Percentiles rank a stretch among this genome's conserved stretches.
Conservation (phyloP, 2,329 filamentous ascomycete species). For the Remersonia thermophila region DNA sequence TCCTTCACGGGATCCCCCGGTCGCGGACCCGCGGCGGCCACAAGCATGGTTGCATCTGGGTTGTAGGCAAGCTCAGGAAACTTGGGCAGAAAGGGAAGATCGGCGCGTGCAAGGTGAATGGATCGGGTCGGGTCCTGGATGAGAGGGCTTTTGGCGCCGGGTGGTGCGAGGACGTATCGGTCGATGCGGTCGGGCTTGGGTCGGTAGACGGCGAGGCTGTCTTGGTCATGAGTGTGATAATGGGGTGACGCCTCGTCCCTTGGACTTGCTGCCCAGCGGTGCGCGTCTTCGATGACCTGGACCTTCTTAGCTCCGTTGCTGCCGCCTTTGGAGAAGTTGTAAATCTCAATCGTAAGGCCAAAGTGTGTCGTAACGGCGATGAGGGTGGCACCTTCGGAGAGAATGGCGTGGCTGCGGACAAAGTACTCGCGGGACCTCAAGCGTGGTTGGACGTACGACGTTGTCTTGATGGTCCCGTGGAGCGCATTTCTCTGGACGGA, state of each 20-base stretch:
- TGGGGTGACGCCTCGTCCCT: too few species aligned
- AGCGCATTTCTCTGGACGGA: slow-evolving; percentile 13
- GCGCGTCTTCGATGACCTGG: slow-evolving; percentile 26
- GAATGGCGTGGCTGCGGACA: slow-evolving; percentile 28
- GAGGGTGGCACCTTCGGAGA: slow-evolving; percentile 26
- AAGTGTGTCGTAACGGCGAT: slow-evolving; percentile 27
- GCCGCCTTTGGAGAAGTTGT: slow-evolving; percentile 25
- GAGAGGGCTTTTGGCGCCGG: slow-evolving; percentile 15
- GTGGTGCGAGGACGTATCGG: slow-evolving; percentile 20
- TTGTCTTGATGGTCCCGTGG: slow-evolving; percentile 25
- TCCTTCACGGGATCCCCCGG: slow-evolving; percentile 12
- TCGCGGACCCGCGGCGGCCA: slow-evolving; percentile 17
- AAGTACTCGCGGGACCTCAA: slow-evolving; percentile 29
- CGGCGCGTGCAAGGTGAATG: slow-evolving; percentile 25
- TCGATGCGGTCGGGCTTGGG: slow-evolving; percentile 22
- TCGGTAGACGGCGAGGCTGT: slow-evolving; percentile 24
- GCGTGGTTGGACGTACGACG: slow-evolving; percentile 26
- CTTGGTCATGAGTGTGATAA: too few species aligned
- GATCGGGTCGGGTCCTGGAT: slow-evolving; percentile 23
- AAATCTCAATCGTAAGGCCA: slow-evolving; percentile 27
- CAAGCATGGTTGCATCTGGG: slow-evolving; percentile 13
- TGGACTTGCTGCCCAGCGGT: slow-evolving; percentile 24
- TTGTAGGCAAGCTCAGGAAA: slow-evolving; percentile 26
- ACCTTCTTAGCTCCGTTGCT: slow-evolving; percentile 23
- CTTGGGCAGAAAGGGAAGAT: slow-evolving; percentile 26